Evolutionary conservation across 495 filamentous ascomycete species (phyloP), one percentile per base, ranked within the genome.

Genomic region (Penicillium subrubescens): DNA sequence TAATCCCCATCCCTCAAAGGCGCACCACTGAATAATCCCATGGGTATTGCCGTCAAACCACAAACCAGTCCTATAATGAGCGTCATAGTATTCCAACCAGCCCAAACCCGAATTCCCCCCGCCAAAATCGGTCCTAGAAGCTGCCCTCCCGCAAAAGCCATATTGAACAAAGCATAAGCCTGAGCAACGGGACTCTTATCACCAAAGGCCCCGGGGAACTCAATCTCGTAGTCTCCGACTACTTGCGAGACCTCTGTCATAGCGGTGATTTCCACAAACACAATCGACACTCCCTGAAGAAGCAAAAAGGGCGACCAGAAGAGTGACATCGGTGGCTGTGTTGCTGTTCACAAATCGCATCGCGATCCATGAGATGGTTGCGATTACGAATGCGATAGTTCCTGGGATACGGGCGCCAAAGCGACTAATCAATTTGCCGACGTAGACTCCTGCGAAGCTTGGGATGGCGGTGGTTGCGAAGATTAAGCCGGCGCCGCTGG

Each of bases 91-190:
- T 56, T 65, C 80, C 80, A 82, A 5, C 79, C 79, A 11, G 67
- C 69, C 10, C 57, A 58, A 12, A 79, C 70, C 19, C 66, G 68
- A 21, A 82, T 57, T 3, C 72, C 68, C 7, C 79, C 81, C 1
- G 79, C 77, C 77, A 84, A 82, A 25, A 90, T 68, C 55, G 89
- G 86, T 3, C 89, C 88, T 21, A 88, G 71, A 3, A 86, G 78
- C 48, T 88, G 86, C 5, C 89, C 88, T 0, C 84, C 81, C 0
- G 88, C 86, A 61, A 83, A 89, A 0, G 85, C 81, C 48, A 80
- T 83, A 58, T 85, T 87, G 59, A 83, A 89, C 11, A 90, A 74
- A 0, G 83, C 87, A 63, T 88, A 90, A 0, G 80, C 86, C 29
- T 88, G 82, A 0, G 83, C 87, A 51, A 86, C 85, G 0, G 84